Evolutionary conservation across 2,329 filamentous ascomycete species (phyloP), one percentile per base, ranked within the genome.

Genomic region (Thermoascus crustaceus): DNA sequence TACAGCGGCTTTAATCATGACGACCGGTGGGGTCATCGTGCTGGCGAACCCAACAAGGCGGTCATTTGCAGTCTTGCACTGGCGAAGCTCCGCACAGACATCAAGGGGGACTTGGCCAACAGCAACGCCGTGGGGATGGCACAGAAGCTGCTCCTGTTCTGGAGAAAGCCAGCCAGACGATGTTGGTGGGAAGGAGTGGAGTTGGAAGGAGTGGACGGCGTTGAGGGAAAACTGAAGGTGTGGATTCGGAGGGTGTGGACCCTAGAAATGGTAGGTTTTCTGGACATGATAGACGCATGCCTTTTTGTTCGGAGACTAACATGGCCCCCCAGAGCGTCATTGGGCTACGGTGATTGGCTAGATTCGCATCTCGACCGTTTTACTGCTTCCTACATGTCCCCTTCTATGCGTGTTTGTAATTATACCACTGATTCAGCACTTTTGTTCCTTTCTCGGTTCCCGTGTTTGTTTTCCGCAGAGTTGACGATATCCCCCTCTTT

Each of bases 111-210:
- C 49, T 69, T 84, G 34, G 79, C 74, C 47, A 87, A 80, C 52
- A 77, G 68, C 51, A 80, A 76, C 57, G 83, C 86, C 0, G 86
- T 96, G 11, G 89, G 89, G 34, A 98, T 98, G 91, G 91, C 91
- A 8, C 91, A 98, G 63, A 98, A 98, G 67, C 75, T 98, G 30
- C 73, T 98, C 9, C 73, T 98, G 3, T 98, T 98, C 69, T 98
- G 91, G 91, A 78, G 91, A 47, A 98, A 98, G 65, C 91, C 91
- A 10, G 91, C 91, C 9, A 73, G 91, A 42, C 76, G 91, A 59
- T 98, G 91, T 70, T 98, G 91, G 91, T 98, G 91, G 91, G 91
- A 98, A 61, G 91, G 91, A 16, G 83, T 98, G 23, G 88, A 96
- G 60, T 71, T 98, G 29, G 78, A 91, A 11, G 73, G 85, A 46